A percentile compares a stretch with the other conserved stretches of the same genome.
phyloP scores from a whole-genome alignment of 2,329 filamentous ascomycete genomes.

The Sclerotinia trifoliorum region DNA sequence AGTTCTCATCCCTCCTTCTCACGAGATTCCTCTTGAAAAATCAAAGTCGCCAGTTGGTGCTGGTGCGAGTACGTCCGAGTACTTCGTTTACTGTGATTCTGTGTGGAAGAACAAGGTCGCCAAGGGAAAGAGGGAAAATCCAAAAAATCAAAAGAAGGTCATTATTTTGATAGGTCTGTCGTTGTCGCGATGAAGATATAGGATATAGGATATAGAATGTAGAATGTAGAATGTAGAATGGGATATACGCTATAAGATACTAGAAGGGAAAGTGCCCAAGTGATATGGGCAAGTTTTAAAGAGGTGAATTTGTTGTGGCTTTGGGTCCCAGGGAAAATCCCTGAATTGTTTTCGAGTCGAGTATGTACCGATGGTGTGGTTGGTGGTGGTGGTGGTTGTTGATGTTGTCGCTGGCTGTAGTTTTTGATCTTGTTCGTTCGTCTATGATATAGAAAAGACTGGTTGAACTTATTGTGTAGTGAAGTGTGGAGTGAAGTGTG shows the following conservation, averaged over 20 bases:
- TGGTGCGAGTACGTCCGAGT: background rate
- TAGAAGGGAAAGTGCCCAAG: background rate
- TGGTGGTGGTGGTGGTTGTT: too few species aligned
- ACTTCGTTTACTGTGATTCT: background rate
- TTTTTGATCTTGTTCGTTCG: background rate
- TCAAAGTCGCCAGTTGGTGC: background rate
- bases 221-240: background rate
- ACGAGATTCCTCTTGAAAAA: background rate
- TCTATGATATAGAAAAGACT: background rate
- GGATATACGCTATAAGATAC: conserved; percentile 5
- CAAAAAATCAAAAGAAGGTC: conserved; percentile 8
- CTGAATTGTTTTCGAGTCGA: background rate
- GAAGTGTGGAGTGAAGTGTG: background rate
- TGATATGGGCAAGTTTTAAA: background rate
- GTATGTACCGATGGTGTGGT: background rate
- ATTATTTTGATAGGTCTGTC: background rate
- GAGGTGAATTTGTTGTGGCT: background rate
- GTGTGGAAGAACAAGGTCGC: conserved; percentile 1
- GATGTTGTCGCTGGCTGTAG: background rate
- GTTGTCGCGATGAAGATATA: background rate
- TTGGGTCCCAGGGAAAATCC: background rate
- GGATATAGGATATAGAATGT: background rate
- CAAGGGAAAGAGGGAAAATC: background rate
- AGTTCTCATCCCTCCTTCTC: conserved; percentile 7
- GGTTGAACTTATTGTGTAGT: background rate